Conservation (phyloP, 2,329 filamentous ascomycete species). For the Tolypocladium ovalisporum region DNA sequence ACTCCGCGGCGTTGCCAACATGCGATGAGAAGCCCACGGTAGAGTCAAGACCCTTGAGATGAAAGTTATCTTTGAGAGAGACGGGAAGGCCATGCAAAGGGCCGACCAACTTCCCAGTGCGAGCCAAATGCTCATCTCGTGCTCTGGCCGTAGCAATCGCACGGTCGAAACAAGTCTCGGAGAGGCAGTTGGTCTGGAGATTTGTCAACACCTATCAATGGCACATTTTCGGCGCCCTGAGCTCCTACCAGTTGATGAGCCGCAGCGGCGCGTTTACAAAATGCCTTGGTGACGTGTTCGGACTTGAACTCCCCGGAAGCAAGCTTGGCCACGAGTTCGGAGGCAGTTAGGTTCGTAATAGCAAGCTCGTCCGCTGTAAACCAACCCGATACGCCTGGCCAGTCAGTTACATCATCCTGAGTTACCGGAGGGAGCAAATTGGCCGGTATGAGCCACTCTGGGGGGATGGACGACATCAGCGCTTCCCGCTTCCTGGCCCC, state of each 20-base stretch:
- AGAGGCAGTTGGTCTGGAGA: constrained; percentile 35
- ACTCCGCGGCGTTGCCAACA: constrained; percentile 42
- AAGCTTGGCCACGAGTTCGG: constrained; percentile 27
- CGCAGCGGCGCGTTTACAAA: constrained; percentile 40
- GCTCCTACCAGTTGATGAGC: constrained; percentile 45
- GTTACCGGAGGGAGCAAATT: constrained; percentile 40
- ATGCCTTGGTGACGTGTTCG: constrained; percentile 34
- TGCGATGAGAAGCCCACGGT: constrained; percentile 54
- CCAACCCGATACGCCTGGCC: constrained; percentile 47
- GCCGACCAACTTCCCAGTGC: constrained; percentile 37
- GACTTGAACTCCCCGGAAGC: constrained; percentile 23
- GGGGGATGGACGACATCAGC: constrained; percentile 38
- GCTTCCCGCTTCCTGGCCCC: constrained; percentile 31
- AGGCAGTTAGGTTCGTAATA: constrained; percentile 34
- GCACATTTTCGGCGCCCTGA: constrained; percentile 7
- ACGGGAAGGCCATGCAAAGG: constrained; percentile 56
- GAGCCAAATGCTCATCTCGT: constrained; percentile 38
- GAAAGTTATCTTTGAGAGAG: constrained; percentile 62
- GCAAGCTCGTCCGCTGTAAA: constrained; percentile 38
- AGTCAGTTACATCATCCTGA: constrained; percentile 44
- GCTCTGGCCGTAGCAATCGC: constrained; percentile 35
- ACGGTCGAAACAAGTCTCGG: constrained; percentile 43
- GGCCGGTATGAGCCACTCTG: constrained; percentile 44
- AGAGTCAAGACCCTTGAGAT: constrained; percentile 47
- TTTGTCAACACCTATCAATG: constrained; percentile 16